A percentile compares a stretch with the other conserved stretches of the same genome.
Evolutionary conservation across 371 early-diverging fungal genomes (phyloP).

Genomic region (Mortierella sp.): DNA sequence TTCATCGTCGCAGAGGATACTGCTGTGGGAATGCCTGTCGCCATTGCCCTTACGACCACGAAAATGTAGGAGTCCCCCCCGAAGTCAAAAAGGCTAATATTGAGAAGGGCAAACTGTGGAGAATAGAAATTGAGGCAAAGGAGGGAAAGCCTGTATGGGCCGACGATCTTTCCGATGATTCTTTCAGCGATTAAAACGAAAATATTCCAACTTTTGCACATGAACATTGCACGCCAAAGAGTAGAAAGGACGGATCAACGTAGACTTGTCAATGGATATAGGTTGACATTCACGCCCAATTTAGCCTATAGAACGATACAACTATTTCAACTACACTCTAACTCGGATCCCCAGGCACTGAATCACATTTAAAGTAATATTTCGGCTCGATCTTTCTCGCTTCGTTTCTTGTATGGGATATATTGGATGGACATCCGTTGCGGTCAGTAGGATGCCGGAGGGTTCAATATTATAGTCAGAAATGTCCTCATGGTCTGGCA

Average conservation of each 20-base stretch:
- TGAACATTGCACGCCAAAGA: too few species aligned
- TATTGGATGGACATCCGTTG: conserved; percentile 2
- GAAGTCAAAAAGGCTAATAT: conserved; percentile 57
- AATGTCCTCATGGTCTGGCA: neutral
- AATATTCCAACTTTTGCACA: too few species aligned
- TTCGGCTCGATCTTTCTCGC: neutral
- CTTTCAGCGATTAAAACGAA: conserved; percentile 26
- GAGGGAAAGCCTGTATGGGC: conserved; percentile 55
- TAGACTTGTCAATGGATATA: neutral
- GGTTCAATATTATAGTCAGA: neutral
- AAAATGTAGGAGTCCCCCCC: conserved; percentile 65
- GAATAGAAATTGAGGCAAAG: conserved; percentile 45
- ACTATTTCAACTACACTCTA: neutral
- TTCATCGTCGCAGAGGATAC: conserved; percentile 63
- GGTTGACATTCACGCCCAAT: neutral
- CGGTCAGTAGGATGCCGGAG: neutral
- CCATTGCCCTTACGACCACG: conserved; percentile 64
- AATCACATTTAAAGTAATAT: neutral
- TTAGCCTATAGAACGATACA: neutral
- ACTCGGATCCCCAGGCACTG: neutral
- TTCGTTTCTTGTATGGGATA: conserved; percentile 1
- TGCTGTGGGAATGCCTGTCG: conserved; percentile 69
- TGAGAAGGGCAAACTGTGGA: conserved; percentile 42
- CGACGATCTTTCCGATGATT: conserved; percentile 26
- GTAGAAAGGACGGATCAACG: too few species aligned